Conservation (phyloP, 805 yeast species). For the Isabelozyma heimii region DNA sequence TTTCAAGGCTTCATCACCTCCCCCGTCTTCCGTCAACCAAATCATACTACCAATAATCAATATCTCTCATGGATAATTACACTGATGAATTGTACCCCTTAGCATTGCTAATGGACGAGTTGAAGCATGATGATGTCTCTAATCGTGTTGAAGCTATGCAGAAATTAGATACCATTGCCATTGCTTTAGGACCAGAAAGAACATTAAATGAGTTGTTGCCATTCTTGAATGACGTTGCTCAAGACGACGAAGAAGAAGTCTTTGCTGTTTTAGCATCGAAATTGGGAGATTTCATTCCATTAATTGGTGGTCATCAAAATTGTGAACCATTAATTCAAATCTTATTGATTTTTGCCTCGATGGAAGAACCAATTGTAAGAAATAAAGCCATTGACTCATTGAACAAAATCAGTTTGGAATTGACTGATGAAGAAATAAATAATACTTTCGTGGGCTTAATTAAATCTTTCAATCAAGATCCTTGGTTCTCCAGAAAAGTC, state of each 20-base stretch:
- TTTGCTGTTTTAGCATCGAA: constrained; percentile 91
- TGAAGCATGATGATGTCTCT: constrained; percentile 93
- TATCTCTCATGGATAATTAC: constrained; percentile 27
- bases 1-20: background rate
- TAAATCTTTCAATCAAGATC: constrained; percentile 75
- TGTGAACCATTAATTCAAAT: constrained; percentile 57
- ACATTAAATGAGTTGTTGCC: constrained; percentile 88
- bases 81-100: constrained; percentile 81
- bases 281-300: constrained; percentile 82
- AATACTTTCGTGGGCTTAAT: constrained; percentile 73
- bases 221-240: constrained; percentile 82
- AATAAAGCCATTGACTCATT: constrained; percentile 90
- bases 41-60: too few relatives aligned
- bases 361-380: constrained; percentile 95
- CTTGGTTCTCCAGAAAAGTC: constrained; percentile 92
- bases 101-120: constrained; percentile 94
- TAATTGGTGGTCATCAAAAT: constrained; percentile 73
- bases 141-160: constrained; percentile 94
- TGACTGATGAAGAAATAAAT: constrained; percentile 61
- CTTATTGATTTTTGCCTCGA: constrained; percentile 79
- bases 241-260: constrained; percentile 98
- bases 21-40: background rate
- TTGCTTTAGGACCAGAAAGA: constrained; percentile 92
- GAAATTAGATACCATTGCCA: constrained; percentile 87
- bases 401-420: constrained; percentile 62